Base-by-base conservation (phyloP, 2,329 filamentous ascomycete species). In the Leptographium procerum region DNA sequence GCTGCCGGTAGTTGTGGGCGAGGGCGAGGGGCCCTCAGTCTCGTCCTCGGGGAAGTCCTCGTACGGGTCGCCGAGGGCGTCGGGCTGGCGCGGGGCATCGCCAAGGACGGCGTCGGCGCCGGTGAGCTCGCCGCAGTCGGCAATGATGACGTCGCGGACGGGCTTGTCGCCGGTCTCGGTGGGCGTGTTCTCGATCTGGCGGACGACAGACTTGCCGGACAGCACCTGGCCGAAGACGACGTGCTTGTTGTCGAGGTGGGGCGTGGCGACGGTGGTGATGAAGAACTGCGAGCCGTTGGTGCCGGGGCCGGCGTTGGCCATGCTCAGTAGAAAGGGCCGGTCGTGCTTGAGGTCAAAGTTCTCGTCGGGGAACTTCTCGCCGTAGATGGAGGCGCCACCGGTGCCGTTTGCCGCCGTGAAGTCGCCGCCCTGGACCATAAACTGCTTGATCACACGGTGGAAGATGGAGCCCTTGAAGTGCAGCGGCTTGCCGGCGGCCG, bases 281-380 rank as follows among this genome's bases (percentile, higher is more conserved):
- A 99, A 99, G 82, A 99, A 99, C 69, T 99, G 94, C 55, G 89
- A 95, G 68, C 94, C 94, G 71, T 99, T 99, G 71, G 94, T 96
- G 66, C 87, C 86, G 52, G 91, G 89, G 52, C 94, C 94, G 64
- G 94, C 92, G 71, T 99, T 99, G 68, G 94, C 94, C 94, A 99
- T 99, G 70, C 89, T 95, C 62, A 99, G 80, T 64, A 97, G 77
- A 77, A 96, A 96, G 1, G 94, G 91, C 67, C 86, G 88, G 67
- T 95, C 89, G 70, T 99, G 94, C 80, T 95, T 91, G 69, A 87
- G 76, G 57, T 89, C 82, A 69, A 99, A 97, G 72, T 95, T 95
- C 81, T 99, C 92, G 67, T 99, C 92, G 67, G 89, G 88, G 67
- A 99, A 99, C 77, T 96, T 97, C 71, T 88, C 88, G 69, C 92